Base-by-base conservation (phyloP, 1,284 basidiomycete genomes). In the Ceratobasidium sp. region DNA sequence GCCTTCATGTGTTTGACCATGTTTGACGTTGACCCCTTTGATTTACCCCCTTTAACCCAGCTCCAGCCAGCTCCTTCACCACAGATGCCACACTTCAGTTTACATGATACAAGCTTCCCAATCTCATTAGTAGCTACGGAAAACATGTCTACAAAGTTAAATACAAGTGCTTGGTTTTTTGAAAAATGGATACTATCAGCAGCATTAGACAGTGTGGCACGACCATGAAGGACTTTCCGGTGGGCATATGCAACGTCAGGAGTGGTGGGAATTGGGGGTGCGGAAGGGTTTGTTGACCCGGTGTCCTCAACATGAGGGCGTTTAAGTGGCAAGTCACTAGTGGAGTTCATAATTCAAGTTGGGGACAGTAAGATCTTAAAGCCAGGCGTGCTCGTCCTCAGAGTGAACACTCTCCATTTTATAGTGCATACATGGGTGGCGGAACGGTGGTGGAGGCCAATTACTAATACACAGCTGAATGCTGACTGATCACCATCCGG, bases 161-260 rank as follows among this genome's bases (percentile, higher is more conserved):
- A 66, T 28, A 66, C 62, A 48, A 66, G 62, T 11, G 48, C 3
- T 11, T n/a, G 16, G 54, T 48, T 23, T 21, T 66, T 66, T 7
- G 49, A 54, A 18, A 66, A 66, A 18, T 66, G 23, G 3, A 25
- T 28, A 40, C 11, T 64, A 51, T 64, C 62, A 53, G 62, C 62
- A 5, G 62, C 62, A 53, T 62, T 64, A n/a, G 44, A 16, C 0
- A 64, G 5, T 0, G 48, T 51, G 25, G 62, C 62, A 38, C 62
- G 62, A 3, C 62, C 62, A 23, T 18, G 38, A 28, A 63, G 58
- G 7, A 16, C 9, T 40, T 11, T 3, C 1, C 58, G 58, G 23
- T 59, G 58, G 36, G 59, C n/a, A 46, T 36, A 16, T 16, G 30
- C 18, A 14, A 14, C 16, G 8, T 54, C 5, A 1, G n/a, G 16